Conservation (phyloP, 2,329 filamentous ascomycete genomes). For the Dactylonectria estremocensis region DNA sequence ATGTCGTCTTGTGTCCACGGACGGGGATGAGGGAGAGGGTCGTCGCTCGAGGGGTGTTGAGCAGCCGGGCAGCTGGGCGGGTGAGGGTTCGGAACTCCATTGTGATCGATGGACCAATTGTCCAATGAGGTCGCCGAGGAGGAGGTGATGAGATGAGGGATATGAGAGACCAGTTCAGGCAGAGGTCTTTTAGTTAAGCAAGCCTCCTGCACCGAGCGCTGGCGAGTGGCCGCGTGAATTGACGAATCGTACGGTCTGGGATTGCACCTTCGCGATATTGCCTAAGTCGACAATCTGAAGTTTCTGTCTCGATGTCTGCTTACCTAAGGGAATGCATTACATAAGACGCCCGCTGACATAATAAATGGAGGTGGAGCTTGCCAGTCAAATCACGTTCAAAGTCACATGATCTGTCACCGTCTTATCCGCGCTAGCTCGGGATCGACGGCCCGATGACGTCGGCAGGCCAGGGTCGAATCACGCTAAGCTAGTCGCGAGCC, state of each 20-base stretch:
- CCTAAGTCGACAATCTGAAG: slow-evolving; percentile 44
- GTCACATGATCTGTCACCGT: slow-evolving; percentile 35
- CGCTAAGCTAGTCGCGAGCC: slow-evolving; percentile 10
- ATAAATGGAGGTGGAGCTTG: neutral
- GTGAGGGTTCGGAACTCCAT: slow-evolving; percentile 56
- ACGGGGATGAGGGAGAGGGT: slow-evolving; percentile 46
- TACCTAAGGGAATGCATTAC: slow-evolving; percentile 19
- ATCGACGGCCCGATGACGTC: slow-evolving; percentile 43
- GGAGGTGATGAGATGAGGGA: neutral
- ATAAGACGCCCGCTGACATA: slow-evolving; percentile 35
- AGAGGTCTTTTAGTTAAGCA: slow-evolving; percentile 18
- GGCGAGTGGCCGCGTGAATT: slow-evolving; percentile 46
- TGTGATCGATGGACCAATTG: slow-evolving; percentile 30
- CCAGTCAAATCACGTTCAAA: fast-evolving
- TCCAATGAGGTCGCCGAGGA: slow-evolving; percentile 17
- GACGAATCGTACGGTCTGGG: slow-evolving; percentile 39
- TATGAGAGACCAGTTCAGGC: neutral
- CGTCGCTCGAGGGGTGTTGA: slow-evolving; percentile 46
- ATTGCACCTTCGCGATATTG: slow-evolving; percentile 35
- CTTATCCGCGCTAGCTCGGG: slow-evolving; percentile 15
- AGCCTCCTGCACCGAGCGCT: slow-evolving; percentile 37
- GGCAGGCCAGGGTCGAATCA: slow-evolving; percentile 13
- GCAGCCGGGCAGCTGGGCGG: slow-evolving; percentile 54
- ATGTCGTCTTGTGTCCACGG: slow-evolving; percentile 66
- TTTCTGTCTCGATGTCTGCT: slow-evolving; percentile 41